These are phyloP conservation scores for Piper longum DNA, from an alignment of 164 flowering plant species.

Conservation along the genomic window DNA sequence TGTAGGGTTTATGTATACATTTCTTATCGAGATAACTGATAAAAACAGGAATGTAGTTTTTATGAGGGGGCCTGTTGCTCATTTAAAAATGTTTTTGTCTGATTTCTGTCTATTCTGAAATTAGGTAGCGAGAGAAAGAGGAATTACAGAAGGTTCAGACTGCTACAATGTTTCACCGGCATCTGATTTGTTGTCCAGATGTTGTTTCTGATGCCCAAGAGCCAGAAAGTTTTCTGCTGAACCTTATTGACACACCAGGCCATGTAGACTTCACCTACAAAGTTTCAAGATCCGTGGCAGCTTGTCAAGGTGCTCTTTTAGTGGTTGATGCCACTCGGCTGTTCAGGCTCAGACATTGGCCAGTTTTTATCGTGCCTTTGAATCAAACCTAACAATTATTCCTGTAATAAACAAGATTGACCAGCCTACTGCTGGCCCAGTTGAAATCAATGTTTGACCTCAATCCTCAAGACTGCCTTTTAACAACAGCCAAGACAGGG, in stretches of 20 bases:
- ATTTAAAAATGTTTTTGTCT: not conserved
- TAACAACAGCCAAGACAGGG: constrained; percentile 95
- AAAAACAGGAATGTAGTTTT: no score
- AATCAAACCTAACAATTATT: constrained; percentile 66
- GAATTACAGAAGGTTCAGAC: constrained; percentile 99
- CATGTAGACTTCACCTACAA: constrained; percentile 98
- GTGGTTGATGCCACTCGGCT: constrained; percentile 99
- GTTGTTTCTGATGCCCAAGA: constrained; percentile 13
- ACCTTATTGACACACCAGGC: constrained; percentile 92
- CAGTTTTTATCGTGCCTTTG: constrained; percentile 92
- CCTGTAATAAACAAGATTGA: constrained; percentile 94
- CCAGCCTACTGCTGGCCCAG: constrained; percentile 94
- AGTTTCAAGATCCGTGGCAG: constrained; percentile 97
- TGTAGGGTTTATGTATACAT: no score
- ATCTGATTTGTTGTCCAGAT: constrained; percentile 20
- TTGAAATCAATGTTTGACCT: constrained; percentile 89
- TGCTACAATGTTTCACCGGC: constrained; percentile 77
- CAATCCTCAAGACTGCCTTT: constrained; percentile 56
- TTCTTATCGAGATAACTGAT: no score
- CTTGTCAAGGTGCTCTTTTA: constrained; percentile 96
- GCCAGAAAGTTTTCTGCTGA: constrained; percentile 40
- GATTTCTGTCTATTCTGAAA: constrained; percentile 5
- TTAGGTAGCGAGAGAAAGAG: constrained; percentile 98
- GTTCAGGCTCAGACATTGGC: constrained; percentile 98
- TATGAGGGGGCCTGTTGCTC: not conserved